Conservation (phyloP, 345 rosid genomes). For the Iberis pinnata region DNA sequence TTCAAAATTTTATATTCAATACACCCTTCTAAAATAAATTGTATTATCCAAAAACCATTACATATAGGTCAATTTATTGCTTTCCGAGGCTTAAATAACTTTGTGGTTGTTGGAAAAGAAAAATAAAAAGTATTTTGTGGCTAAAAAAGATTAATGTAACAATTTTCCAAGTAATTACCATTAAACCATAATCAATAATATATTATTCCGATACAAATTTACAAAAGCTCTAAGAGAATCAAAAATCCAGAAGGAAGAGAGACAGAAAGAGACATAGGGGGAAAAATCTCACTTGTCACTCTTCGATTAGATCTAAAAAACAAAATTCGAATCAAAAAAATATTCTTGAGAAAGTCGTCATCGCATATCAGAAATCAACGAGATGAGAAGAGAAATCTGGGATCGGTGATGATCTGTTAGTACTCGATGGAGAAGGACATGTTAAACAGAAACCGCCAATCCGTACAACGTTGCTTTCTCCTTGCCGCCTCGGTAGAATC, state of each 20-base stretch:
- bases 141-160: too few species aligned
- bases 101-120: too few species aligned
- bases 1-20: too few species aligned
- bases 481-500: constrained; percentile 29
- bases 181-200: too few species aligned
- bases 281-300: constrained; percentile 17
- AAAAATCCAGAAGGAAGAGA: not conserved
- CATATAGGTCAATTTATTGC: too few species aligned
- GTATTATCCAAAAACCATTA: too few species aligned
- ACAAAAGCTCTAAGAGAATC: constrained; percentile 14
- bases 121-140: too few species aligned
- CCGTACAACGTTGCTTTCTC: not conserved
- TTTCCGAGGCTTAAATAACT: too few species aligned
- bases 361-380: constrained; percentile 26
- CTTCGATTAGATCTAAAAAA: constrained; percentile 2
- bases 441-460: constrained; percentile 25
- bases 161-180: too few species aligned
- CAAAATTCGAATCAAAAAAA: too few species aligned
- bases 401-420: constrained; percentile 18
- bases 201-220: constrained; percentile 1
- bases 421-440: constrained; percentile 24
- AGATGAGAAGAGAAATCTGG: constrained; percentile 33
- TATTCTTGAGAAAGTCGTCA: too few species aligned
- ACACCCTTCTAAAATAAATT: too few species aligned
- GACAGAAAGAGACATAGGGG: not conserved